Conservation (phyloP, 768 basidiomycete genomes). For the Termitomyces sp. region DNA sequence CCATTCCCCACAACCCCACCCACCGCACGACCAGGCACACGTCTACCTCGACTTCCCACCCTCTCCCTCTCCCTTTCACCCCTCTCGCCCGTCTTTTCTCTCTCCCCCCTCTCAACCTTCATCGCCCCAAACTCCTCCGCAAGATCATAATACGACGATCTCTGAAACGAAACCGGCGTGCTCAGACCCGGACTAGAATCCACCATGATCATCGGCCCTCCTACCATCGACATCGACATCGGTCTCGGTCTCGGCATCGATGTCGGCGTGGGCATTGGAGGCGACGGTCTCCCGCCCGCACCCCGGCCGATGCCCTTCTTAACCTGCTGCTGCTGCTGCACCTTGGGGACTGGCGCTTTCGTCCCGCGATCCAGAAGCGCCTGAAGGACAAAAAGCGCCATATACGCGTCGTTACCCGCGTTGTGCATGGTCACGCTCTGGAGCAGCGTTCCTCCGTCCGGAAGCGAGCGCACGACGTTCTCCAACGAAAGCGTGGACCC, state of each 20-base stretch:
- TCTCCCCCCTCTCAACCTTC: constrained; percentile 17
- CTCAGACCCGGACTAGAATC: no score
- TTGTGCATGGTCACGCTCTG: constrained; percentile 56
- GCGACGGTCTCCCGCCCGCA: not conserved
- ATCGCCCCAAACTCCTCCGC: constrained; percentile 39
- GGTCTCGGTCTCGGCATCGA: not conserved
- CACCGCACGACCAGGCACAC: not conserved
- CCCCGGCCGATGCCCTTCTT: not conserved
- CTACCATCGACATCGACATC: not conserved
- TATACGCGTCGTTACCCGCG: constrained; percentile 78
- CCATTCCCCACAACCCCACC: not conserved
- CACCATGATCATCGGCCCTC: not conserved
- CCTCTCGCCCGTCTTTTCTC: not conserved
- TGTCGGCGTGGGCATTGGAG: not conserved
- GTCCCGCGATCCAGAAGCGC: constrained; percentile 54
- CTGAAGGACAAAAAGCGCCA: constrained; percentile 66
- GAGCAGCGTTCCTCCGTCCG: constrained; percentile 10
- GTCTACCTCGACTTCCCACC: not conserved
- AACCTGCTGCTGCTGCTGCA: not conserved
- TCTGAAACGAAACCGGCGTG: not conserved
- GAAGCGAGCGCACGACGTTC: constrained; percentile 43
- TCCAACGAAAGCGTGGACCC: constrained; percentile 61
- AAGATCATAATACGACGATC: constrained; percentile 25
- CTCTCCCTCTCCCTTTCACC: not conserved
- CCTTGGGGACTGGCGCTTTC: not conserved